Percentiles rank a stretch among this genome's conserved stretches.
phyloP scores from a whole-genome alignment of 495 filamentous ascomycete species.

The Talaromyces stipitatus region DNA sequence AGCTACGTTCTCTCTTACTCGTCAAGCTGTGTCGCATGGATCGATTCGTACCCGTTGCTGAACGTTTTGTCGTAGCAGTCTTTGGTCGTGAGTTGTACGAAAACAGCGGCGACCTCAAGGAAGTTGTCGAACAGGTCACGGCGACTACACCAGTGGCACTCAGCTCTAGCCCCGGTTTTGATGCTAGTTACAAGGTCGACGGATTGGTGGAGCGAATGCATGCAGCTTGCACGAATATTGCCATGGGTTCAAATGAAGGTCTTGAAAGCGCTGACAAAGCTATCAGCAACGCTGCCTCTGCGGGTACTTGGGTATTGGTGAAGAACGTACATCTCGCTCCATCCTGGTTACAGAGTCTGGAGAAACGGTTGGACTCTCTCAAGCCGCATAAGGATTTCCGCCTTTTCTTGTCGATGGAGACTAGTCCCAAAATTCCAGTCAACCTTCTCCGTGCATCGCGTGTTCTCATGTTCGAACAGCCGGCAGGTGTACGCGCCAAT shows the following conservation, averaged over 20 bases:
- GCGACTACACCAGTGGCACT: slow-evolving; percentile 82
- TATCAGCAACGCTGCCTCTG: slow-evolving; percentile 84
- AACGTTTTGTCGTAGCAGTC: slow-evolving; percentile 79
- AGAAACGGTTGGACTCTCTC: slow-evolving; percentile 91
- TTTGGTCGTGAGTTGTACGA: slow-evolving; percentile 84
- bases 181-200: slow-evolving; percentile 98
- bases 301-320: slow-evolving; percentile 91
- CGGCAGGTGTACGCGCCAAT: slow-evolving; percentile 90
- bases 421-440: slow-evolving; percentile 92
- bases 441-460: slow-evolving; percentile 89
- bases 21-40: slow-evolving; percentile 94
- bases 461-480: slow-evolving; percentile 97
- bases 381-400: slow-evolving; percentile 93
- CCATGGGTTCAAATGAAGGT: slow-evolving; percentile 97
- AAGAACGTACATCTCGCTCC: slow-evolving; percentile 99
- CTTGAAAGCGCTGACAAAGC: slow-evolving; percentile 89
- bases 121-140: slow-evolving; percentile 76
- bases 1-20: slow-evolving; percentile 77
- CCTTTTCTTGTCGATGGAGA: slow-evolving; percentile 96
- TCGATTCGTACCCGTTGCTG: slow-evolving; percentile 84
- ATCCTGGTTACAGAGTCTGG: slow-evolving; percentile 90
- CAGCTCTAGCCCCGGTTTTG: slow-evolving; percentile 91
- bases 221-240: slow-evolving; percentile 86
- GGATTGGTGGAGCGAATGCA: slow-evolving; percentile 77
- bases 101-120: slow-evolving; percentile 71